These are phyloP conservation scores for Hibiscus trionum DNA, from an alignment of 345 rosid genomes.

Conservation along the genomic window DNA sequence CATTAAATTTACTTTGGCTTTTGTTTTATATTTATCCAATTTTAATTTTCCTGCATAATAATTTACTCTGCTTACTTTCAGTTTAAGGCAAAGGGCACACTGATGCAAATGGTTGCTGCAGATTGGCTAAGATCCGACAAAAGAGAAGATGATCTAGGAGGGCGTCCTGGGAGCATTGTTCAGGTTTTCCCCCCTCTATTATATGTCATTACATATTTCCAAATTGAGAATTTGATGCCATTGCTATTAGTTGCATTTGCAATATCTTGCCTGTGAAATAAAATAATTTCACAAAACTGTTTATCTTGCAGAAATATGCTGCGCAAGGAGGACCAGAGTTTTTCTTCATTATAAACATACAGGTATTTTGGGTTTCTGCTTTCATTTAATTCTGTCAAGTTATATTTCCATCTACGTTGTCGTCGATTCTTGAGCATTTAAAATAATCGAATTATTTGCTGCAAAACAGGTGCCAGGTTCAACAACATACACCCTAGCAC, in stretches of 20 bases:
- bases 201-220: conserved; percentile 1
- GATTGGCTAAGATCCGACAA: conserved; percentile 91
- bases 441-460: conserved; percentile 13
- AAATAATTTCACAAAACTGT: conserved; percentile 9
- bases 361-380: conserved; percentile 33
- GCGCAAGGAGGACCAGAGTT: conserved; percentile 80
- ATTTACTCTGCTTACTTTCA: conserved; percentile 19
- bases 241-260: conserved; percentile 6
- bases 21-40: background rate
- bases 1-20: conserved; percentile 5
- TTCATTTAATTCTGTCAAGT: conserved; percentile 1
- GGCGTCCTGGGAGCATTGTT: conserved; percentile 85
- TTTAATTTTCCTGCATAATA: background rate
- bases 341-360: conserved; percentile 83
- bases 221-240: conserved; percentile 1
- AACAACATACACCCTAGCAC: conserved; percentile 71
- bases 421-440: background rate
- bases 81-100: conserved; percentile 76
- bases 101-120: conserved; percentile 95
- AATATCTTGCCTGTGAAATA: background rate
- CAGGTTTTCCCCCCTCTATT: conserved; percentile 37
- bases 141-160: conserved; percentile 83
- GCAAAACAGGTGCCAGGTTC: conserved; percentile 76
- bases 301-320: conserved; percentile 71
- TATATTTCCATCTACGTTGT: background rate